Evolutionary conservation across 345 rosid species (phyloP), one percentile per base, ranked within the genome.

Genomic region (Trapa incisa): DNA sequence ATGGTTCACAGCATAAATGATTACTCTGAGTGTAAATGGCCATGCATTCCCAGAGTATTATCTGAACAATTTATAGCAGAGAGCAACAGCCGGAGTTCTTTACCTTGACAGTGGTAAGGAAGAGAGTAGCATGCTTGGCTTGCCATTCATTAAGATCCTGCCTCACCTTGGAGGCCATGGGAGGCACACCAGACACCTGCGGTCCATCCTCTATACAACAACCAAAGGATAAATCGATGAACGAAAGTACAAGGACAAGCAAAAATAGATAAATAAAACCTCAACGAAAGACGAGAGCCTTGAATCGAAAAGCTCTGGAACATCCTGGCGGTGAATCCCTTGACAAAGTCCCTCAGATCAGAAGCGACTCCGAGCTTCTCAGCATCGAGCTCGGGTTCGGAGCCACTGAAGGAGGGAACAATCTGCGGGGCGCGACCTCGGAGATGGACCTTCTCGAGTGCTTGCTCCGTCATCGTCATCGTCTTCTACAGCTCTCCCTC

Each of bases 131-230:
- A 73, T 93, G 98, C 69, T 83, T 85, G 84, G 91, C 97, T 69
- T 93, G 98, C 98, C 98, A 93, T 70, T 88, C 92, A 2, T 82
- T 83, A 5, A 93, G 90, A 88, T 93, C 98, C 77, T 80, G 86
- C 77, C 97, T 78, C 14, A 93, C 92, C 77, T 89, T 92, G 9
- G 98, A 81, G 15, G 47, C 76, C 36, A 75, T 69, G 2, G 85
- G 73, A 13, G 54, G 67, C 71, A 67, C 76, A 71, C 79, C 89
- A 64, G 82, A 72, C 50, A 73, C 72, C 65, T 81, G 87, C 47
- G 77, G 64, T 48, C 82, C 84, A 75, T 81, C 84, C 71, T 79
- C 88, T 78, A 41, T 77, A 77, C 71, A 74, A 14, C 67, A 65
- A 41, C 47, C 38, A 45, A 65, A 65, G 47, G 52, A 45, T 43